Conservation (phyloP, 1,139 yeast genomes). For the Blastobotrys elegans region DNA sequence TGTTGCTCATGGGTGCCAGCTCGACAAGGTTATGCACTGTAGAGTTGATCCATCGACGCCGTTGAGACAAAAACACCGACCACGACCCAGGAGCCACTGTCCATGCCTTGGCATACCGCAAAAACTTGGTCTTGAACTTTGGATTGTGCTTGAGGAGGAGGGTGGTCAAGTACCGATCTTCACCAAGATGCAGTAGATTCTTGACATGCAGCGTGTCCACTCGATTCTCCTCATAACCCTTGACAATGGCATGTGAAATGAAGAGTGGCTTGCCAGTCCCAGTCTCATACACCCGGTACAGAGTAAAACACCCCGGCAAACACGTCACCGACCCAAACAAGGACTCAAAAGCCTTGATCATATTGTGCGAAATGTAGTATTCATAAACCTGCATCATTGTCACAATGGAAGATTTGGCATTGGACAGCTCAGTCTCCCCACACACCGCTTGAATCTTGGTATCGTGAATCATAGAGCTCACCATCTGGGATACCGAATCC, state of each 20-base stretch:
- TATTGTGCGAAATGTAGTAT: conserved; percentile 41
- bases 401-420: conserved; percentile 36
- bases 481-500: conserved; percentile 36
- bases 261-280: conserved; percentile 38
- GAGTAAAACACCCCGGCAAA: conserved; percentile 41
- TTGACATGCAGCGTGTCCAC: conserved; percentile 41
- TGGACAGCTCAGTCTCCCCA: conserved; percentile 40
- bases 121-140: conserved; percentile 37
- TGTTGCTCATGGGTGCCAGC: conserved; percentile 37
- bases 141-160: conserved; percentile 37
- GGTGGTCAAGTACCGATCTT: conserved; percentile 41
- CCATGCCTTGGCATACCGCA: conserved; percentile 38
- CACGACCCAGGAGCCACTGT: conserved; percentile 43
- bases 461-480: conserved; percentile 36
- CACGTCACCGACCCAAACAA: conserved; percentile 42
- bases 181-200: conserved; percentile 40
- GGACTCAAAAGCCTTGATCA: conserved; percentile 41
- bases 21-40: conserved; percentile 41
- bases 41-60: conserved; percentile 44
- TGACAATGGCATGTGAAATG: conserved; percentile 37
- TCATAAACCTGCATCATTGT: conserved; percentile 44
- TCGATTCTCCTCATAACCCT: conserved; percentile 35
- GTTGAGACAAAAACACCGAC: conserved; percentile 40
- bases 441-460: conserved; percentile 39
- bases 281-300: conserved; percentile 37